phyloP scores from a whole-genome alignment of 192 early-diverging fungal genomes.

The Chytriomyces sp. region DNA sequence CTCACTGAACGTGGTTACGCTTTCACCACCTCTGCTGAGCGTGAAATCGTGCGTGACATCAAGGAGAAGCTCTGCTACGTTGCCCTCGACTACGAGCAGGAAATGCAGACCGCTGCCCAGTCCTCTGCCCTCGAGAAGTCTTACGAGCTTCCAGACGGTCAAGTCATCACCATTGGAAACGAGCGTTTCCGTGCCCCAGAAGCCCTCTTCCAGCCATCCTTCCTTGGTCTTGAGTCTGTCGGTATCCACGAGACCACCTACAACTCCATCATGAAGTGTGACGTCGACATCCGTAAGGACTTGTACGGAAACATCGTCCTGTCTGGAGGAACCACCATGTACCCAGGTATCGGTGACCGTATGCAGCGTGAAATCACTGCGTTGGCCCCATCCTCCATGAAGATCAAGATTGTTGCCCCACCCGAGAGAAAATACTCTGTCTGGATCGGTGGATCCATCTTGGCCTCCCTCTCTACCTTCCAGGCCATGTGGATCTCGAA shows the following conservation, averaged over 20 bases:
- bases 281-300: constrained; percentile 95
- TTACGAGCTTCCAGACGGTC: constrained; percentile 98
- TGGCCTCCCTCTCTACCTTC: constrained; percentile 97
- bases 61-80: constrained; percentile 99
- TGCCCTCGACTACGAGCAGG: constrained; percentile 96
- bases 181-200: constrained; percentile 98
- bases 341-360: constrained; percentile 94
- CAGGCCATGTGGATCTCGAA: constrained; percentile 99
- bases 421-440: constrained; percentile 99
- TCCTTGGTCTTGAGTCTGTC: constrained; percentile 86
- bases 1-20: constrained; percentile 96
- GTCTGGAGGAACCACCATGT: constrained; percentile 98
- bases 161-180: constrained; percentile 97
- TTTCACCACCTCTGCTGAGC: constrained; percentile 93
- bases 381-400: constrained; percentile 92
- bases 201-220: constrained; percentile 95
- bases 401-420: constrained; percentile 98
- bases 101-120: constrained; percentile 91
- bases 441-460: constrained; percentile 98
- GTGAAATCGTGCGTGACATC: constrained; percentile 98
- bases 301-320: constrained; percentile 96
- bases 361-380: constrained; percentile 98
- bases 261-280: constrained; percentile 97
- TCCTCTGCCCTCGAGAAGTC: constrained; percentile 95
- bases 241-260: constrained; percentile 98